Percentiles rank a stretch among this genome's conserved stretches.
phyloP scores from a whole-genome alignment of 306 rosid species.

The Vigna nakashimae region DNA sequence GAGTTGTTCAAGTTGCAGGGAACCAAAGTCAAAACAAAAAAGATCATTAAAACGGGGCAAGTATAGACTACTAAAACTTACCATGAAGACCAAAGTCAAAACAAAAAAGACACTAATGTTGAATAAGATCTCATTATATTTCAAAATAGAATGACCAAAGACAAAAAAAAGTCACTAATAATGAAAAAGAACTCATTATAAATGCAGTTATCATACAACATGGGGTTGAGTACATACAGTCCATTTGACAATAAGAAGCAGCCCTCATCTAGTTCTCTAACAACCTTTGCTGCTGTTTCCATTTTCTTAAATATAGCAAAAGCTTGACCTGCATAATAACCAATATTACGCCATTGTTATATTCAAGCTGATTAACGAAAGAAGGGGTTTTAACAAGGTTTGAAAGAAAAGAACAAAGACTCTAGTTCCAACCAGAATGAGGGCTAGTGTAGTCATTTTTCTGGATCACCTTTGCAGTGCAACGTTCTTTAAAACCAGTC shows the following conservation, averaged over 20 bases:
- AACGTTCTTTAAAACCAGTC: constrained; percentile 70
- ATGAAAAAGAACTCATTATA: background rate
- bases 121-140: background rate
- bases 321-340: constrained; percentile 81
- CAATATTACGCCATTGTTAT: constrained; percentile 20
- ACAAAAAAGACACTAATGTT: background rate
- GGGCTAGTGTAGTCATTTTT: constrained; percentile 67
- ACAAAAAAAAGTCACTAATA: background rate
- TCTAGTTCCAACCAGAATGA: constrained; percentile 64
- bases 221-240: constrained; percentile 62
- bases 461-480: constrained; percentile 82
- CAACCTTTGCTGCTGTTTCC: constrained; percentile 71
- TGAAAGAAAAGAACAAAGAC: background rate
- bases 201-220: background rate
- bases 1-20: no score
- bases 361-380: constrained; percentile 4
- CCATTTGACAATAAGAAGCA: constrained; percentile 81
- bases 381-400: background rate
- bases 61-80: background rate
- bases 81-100: background rate
- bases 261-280: constrained; percentile 62
- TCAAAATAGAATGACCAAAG: background rate
- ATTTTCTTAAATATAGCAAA: constrained; percentile 65
- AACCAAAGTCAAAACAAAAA: no score
- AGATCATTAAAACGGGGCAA: background rate